Evolutionary conservation across 768 basidiomycete species (phyloP).

Genomic region (Gloeostereum incarnatum): DNA sequence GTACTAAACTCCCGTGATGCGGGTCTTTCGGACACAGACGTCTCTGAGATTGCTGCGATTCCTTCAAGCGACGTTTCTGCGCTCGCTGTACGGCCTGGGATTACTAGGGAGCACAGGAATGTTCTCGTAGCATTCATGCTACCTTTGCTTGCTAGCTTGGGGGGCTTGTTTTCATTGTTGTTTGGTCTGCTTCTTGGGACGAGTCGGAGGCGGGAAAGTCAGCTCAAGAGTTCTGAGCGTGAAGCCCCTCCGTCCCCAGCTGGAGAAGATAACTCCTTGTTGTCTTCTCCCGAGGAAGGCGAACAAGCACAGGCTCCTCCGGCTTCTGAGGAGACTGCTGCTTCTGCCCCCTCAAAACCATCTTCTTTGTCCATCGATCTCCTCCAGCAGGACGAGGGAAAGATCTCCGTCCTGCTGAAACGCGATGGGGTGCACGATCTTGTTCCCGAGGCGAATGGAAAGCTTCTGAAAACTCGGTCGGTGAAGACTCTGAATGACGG

Average conservation of each 20-base stretch:
- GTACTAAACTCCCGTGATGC: neutral
- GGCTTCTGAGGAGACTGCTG: neutral
- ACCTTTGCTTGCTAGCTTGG: neutral
- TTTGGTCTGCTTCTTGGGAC: neutral
- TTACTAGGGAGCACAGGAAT: neutral
- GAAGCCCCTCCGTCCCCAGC: neutral
- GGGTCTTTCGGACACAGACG: neutral
- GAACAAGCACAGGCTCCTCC: neutral
- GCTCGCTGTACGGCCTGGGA: neutral
- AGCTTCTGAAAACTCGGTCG: constrained; percentile 7
- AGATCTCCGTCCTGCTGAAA: constrained; percentile 12
- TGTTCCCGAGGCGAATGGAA: constrained; percentile 18
- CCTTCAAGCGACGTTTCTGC: neutral
- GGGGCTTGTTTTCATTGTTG: neutral
- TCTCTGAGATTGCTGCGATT: neutral
- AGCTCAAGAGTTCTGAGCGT: neutral
- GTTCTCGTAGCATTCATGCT: neutral
- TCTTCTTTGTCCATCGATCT: constrained; percentile 6
- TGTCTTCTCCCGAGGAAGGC: too few relatives aligned
- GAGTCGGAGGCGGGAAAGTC: neutral
- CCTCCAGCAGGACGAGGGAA: constrained; percentile 9
- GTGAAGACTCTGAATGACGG: constrained; percentile 11
- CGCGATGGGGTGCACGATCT: constrained; percentile 4
- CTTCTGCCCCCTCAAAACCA: neutral
- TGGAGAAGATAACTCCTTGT: too few relatives aligned